Conservation (phyloP, 352 stramenopile genomes). For the Phytophthora europaea region DNA sequence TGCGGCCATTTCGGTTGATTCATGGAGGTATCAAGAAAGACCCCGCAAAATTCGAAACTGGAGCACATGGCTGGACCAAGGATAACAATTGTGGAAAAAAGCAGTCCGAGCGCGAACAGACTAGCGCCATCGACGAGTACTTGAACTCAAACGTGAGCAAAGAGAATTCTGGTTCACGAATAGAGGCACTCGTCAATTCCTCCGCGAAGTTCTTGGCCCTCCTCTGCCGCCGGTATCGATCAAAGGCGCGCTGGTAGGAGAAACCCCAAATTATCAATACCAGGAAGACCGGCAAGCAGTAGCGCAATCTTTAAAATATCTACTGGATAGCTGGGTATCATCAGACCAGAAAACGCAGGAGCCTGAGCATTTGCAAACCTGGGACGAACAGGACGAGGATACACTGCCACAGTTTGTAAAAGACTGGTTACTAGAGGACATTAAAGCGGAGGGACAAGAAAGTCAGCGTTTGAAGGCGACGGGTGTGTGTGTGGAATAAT, state of each 20-base stretch:
- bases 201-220: neutral
- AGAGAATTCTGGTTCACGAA: neutral
- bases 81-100: neutral
- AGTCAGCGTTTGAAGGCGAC: neutral
- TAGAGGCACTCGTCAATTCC: neutral
- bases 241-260: neutral
- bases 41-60: neutral
- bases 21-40: neutral
- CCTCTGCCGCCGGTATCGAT: neutral
- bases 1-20: neutral
- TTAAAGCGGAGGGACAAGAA: neutral
- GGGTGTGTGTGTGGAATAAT: neutral
- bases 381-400: neutral
- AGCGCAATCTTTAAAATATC: neutral
- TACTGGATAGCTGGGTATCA: neutral
- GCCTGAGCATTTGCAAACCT: neutral
- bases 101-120: neutral
- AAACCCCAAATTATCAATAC: neutral
- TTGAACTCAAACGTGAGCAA: neutral
- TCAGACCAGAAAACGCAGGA: neutral
- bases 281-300: neutral
- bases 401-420: neutral
- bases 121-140: neutral
- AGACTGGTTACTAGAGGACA: neutral
- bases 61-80: neutral